A percentile compares a stretch with the other conserved stretches of the same genome.
Evolutionary conservation across 805 yeast genomes (phyloP).

Genomic region (Lipomyces sp.): DNA sequence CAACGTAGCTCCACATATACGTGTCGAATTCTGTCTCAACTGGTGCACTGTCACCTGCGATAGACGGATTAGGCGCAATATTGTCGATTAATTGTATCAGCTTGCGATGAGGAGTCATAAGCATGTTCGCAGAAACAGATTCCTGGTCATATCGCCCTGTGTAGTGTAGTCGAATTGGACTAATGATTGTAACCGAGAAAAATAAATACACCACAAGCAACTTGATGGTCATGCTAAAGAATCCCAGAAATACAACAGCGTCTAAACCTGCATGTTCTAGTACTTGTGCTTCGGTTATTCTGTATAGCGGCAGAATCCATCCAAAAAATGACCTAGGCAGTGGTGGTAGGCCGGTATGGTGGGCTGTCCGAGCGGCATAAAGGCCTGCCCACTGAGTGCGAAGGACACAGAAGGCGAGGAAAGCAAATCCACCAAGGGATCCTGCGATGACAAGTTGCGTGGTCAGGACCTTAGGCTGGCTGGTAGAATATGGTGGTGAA

Average conservation of each 20-base stretch:
- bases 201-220: conserved; percentile 66
- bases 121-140: neutral
- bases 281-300: conserved; percentile 72
- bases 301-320: conserved; percentile 74
- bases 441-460: conserved; percentile 77
- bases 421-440: conserved; percentile 68
- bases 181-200: conserved; percentile 73
- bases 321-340: conserved; percentile 70
- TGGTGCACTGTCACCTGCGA: conserved; percentile 31
- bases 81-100: neutral
- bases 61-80: neutral
- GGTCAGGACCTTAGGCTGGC: conserved; percentile 61
- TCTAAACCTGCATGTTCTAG: conserved; percentile 91
- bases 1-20: conserved; percentile 83
- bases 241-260: conserved; percentile 88
- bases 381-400: conserved; percentile 77
- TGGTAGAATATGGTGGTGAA: neutral
- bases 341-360: conserved; percentile 60
- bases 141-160: conserved; percentile 72
- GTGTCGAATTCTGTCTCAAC: conserved; percentile 53
- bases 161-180: conserved; percentile 81
- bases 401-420: conserved; percentile 69
- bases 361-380: conserved; percentile 76
- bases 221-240: conserved; percentile 85
- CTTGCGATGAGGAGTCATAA: neutral